These are phyloP conservation scores for Heracleum sosnowskyi DNA, from an alignment of 129 eudicot genomes.

Conservation along the genomic window DNA sequence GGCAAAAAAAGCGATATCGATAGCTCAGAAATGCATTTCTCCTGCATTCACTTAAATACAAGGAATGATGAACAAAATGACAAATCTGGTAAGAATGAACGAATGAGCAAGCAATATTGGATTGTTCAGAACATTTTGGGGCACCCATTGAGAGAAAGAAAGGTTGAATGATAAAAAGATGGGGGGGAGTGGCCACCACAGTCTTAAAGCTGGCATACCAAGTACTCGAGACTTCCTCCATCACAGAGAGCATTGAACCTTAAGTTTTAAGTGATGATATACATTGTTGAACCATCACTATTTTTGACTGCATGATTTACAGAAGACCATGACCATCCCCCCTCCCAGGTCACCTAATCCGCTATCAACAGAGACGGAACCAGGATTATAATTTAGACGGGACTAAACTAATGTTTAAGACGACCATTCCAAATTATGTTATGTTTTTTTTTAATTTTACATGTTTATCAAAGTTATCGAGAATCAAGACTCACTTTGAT, in stretches of 20 bases:
- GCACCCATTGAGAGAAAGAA: neutral
- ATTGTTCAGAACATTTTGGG: neutral
- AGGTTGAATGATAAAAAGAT: neutral
- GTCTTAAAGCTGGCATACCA: neutral
- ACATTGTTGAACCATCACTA: neutral
- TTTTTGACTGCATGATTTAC: conserved; percentile 1
- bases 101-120: neutral
- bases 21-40: too few species aligned
- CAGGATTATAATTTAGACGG: too few species aligned
- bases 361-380: too few species aligned
- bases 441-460: too few species aligned
- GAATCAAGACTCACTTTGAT: too few species aligned
- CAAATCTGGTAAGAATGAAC: neutral
- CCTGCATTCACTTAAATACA: too few species aligned
- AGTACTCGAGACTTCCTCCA: neutral
- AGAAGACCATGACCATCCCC: neutral
- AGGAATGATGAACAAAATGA: neutral
- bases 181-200: conserved; percentile 4
- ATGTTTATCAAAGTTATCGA: too few species aligned
- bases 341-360: neutral
- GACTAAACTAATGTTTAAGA: too few species aligned
- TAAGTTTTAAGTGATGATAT: conserved; percentile 6
- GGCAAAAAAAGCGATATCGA: too few species aligned
- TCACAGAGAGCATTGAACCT: neutral
- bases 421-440: too few species aligned